phyloP scores from a whole-genome alignment of 192 early-diverging fungal genomes.

The Cladochytrium replicatum region DNA sequence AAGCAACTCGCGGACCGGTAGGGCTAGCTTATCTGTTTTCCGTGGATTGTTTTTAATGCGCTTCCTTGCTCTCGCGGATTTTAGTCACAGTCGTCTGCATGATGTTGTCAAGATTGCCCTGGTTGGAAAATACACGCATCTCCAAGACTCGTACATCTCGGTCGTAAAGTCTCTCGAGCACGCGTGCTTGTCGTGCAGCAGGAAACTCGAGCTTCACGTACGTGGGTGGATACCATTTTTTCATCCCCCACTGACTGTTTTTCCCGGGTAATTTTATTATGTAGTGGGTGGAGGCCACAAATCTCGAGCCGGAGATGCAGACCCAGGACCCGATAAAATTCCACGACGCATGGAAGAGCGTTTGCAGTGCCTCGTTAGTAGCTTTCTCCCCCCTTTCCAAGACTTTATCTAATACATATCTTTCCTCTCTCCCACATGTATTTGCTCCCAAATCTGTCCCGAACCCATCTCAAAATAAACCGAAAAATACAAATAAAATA shows the following conservation, averaged over 20 bases:
- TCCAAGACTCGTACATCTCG: constrained; percentile 95
- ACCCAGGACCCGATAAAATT: constrained; percentile 81
- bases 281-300: constrained; percentile 90
- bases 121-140: constrained; percentile 94
- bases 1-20: constrained; percentile 59
- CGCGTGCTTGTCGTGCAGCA: constrained; percentile 73
- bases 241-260: constrained; percentile 5
- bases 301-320: constrained; percentile 69
- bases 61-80: constrained; percentile 12
- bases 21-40: neutral
- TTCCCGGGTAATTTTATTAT: constrained; percentile 15
- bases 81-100: constrained; percentile 63
- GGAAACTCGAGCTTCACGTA: constrained; percentile 60
- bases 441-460: too few species aligned
- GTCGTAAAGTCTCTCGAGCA: constrained; percentile 96
- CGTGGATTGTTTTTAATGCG: constrained; percentile 1
- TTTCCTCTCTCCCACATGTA: neutral
- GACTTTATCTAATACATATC: neutral
- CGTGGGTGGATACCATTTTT: constrained; percentile 6
- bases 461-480: too few species aligned
- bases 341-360: constrained; percentile 87
- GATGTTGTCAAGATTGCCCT: constrained; percentile 81
- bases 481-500: constrained; percentile 8
- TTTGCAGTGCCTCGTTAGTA: constrained; percentile 62
- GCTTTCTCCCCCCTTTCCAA: neutral